Percentiles rank a stretch among this genome's conserved stretches.
Conservation (phyloP, 495 filamentous ascomycete genomes). For the Trichoderma orchidacearum region DNA sequence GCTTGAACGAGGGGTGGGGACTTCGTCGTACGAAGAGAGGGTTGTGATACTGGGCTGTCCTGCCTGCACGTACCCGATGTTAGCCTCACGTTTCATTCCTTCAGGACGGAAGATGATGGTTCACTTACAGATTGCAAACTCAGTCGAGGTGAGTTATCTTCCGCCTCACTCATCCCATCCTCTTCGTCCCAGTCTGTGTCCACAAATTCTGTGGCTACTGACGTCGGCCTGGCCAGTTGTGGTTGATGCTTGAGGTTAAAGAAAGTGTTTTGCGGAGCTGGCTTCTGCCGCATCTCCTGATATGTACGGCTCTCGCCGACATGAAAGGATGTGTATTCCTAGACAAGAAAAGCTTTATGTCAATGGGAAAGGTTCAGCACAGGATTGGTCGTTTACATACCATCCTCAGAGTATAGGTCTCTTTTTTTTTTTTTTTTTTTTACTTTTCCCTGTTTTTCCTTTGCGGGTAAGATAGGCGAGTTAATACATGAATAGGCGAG, state of each 20-base stretch:
- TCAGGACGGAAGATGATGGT: not conserved
- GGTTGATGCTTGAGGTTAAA: constrained; percentile 29
- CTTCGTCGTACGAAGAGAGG: constrained; percentile 62
- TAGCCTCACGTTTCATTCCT: not conserved
- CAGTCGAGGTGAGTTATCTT: constrained; percentile 47
- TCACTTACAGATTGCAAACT: constrained; percentile 53
- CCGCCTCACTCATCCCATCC: constrained; percentile 31
- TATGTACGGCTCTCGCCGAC: constrained; percentile 6
- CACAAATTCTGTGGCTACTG: constrained; percentile 55
- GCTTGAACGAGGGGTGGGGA: constrained; percentile 51
- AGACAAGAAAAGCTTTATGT: not conserved
- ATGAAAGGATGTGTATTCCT: constrained; percentile 2
- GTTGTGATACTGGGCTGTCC: constrained; percentile 58
- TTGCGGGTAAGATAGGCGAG: not conserved
- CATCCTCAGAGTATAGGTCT: not conserved
- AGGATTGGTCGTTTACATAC: not conserved
- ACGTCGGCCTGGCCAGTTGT: constrained; percentile 34
- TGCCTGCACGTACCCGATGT: constrained; percentile 25
- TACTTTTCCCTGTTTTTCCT: not conserved
- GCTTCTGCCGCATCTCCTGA: constrained; percentile 36
- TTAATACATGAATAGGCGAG: not conserved
- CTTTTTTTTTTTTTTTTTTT: not conserved
- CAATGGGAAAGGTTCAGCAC: not conserved
- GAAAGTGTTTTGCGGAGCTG: constrained; percentile 26
- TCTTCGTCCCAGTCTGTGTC: constrained; percentile 63